A percentile compares a stretch with the other conserved stretches of the same genome.
Evolutionary conservation across 2,329 filamentous ascomycete species (phyloP).

Genomic region (Cladophialophora chaetospira): DNA sequence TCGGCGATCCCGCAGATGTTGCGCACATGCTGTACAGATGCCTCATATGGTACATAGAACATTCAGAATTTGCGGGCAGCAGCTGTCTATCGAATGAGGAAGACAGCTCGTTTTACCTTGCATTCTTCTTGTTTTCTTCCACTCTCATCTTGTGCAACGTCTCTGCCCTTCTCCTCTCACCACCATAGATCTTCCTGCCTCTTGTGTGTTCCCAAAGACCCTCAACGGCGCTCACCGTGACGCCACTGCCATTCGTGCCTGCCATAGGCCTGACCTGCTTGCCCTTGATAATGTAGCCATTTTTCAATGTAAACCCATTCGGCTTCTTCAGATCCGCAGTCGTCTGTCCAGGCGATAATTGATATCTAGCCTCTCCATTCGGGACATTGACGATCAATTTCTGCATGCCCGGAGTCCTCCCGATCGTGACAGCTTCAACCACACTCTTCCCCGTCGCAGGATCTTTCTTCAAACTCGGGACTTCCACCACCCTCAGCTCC

Average conservation of each 20-base stretch:
- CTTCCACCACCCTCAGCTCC: conserved; percentile 60
- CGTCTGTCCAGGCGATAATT: conserved; percentile 43
- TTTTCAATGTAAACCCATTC: conserved; percentile 66
- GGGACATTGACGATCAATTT: conserved; percentile 63
- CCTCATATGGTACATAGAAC: neutral
- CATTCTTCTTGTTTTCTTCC: conserved; percentile 70
- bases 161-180: conserved; percentile 85
- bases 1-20: neutral
- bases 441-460: conserved; percentile 37
- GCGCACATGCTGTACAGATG: neutral
- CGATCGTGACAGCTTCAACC: conserved; percentile 37
- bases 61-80: neutral
- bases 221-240: conserved; percentile 71
- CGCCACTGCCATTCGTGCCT: conserved; percentile 60
- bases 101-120: conserved; percentile 11
- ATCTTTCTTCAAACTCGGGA: conserved; percentile 46
- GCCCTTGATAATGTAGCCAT: conserved; percentile 70
- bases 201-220: conserved; percentile 90
- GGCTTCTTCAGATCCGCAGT: conserved; percentile 56
- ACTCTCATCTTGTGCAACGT: conserved; percentile 83
- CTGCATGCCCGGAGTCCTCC: conserved; percentile 56
- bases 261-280: conserved; percentile 72
- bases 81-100: neutral
- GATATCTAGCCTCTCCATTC: conserved; percentile 59
- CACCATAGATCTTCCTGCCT: conserved; percentile 92